Conservation (phyloP, 2,329 filamentous ascomycete species). For the Paecilomyces dactylethromorphus region DNA sequence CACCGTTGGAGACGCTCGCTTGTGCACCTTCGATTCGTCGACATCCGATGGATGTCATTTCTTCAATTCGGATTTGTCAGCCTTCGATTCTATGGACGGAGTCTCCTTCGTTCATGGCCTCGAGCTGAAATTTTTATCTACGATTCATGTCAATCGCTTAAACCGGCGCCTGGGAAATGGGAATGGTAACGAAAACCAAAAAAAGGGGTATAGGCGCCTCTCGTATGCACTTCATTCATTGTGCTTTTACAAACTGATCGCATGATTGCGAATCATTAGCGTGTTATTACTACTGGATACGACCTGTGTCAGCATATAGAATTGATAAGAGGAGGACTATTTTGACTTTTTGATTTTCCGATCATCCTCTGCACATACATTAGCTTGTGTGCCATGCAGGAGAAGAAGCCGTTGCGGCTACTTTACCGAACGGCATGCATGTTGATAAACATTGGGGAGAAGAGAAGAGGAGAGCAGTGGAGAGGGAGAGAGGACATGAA, state of each 20-base stretch:
- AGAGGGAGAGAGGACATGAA: background rate
- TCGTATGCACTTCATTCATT: constrained; percentile 33
- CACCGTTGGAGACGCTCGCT: constrained; percentile 31
- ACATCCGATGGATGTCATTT: constrained; percentile 8
- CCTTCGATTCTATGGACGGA: constrained; percentile 14
- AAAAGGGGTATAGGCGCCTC: constrained; percentile 21
- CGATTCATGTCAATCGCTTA: constrained; percentile 34
- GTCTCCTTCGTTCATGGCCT: constrained; percentile 16
- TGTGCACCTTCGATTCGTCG: constrained; percentile 20
- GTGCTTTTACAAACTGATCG: constrained; percentile 23
- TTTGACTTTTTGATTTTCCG: background rate
- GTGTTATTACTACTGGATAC: background rate
- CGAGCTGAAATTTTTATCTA: constrained; percentile 23
- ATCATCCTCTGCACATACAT: constrained; percentile 4
- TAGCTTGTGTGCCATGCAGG: background rate
- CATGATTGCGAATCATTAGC: background rate
- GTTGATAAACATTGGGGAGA: background rate
- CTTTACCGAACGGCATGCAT: constrained; percentile 3
- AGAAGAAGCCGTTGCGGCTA: background rate
- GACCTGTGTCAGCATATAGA: constrained; percentile 23
- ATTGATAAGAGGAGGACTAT: background rate
- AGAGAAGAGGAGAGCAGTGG: too few relatives aligned
- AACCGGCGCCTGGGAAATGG: constrained; percentile 27
- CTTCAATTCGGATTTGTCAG: constrained; percentile 25
- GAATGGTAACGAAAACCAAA: constrained; percentile 14